Base-by-base conservation (phyloP, 768 basidiomycete genomes). In the Pholiota molesta region DNA sequence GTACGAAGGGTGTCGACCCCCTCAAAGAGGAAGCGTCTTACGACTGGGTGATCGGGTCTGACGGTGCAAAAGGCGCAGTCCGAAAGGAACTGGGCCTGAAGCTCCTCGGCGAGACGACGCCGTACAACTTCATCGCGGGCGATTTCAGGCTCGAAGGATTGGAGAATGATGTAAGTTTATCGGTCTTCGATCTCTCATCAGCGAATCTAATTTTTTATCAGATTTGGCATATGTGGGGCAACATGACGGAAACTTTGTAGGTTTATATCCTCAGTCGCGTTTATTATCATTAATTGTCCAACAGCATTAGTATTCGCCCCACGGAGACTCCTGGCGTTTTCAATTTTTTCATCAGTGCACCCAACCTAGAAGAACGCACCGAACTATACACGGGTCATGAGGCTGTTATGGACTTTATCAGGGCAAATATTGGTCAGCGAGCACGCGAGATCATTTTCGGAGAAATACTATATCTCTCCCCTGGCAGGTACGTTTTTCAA, bases 181-280 rank as follows among this genome's bases (percentile, higher is more conserved):
- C 9, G 6, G 2, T 31, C 31, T 55, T 54, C 3, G n/a, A 45
- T 26, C 33, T n/a, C 40, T 52, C 5, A 42, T 28, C 61, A 31
- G 16, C n/a, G 31, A 7, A 37, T 49, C 17, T 9, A 6, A 29
- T 29, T 3, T 29, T 3, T 29, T 31, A 57, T 40, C 14, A 82
- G 81, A 65, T 72, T 47, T 82, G 79, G 79, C 81, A 81, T 57
- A 75, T 77, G 65, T 83, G 81, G 80, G 80, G 82, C 2, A 75
- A 78, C 21, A 59, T 73, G 19, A 57, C 62, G 7, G 68, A 54
- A 10, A 62, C 66, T 2, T 62, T 78, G 79, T 79, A n/a, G n/a
- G n/a, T n/a, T n/a, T n/a, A n/a, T n/a, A n/a, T n/a, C n/a, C n/a
- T n/a, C n/a, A n/a, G n/a, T n/a, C n/a, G n/a, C n/a, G n/a, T n/a